Base-by-base conservation (phyloP, 352 stramenopile species). In the Elongisporangium prolatum region DNA sequence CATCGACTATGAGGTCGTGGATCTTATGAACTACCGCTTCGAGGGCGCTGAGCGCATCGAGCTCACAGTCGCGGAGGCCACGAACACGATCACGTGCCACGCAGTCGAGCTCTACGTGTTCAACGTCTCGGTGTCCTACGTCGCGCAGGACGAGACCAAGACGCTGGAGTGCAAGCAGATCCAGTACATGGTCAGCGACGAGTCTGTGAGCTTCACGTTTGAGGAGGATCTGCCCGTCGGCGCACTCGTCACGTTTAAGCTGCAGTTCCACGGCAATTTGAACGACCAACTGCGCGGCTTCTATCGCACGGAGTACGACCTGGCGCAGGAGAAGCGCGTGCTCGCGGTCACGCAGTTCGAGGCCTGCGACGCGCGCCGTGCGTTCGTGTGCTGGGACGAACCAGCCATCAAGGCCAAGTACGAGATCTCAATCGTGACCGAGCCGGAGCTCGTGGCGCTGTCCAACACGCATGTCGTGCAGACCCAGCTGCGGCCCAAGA, bases 331-430 rank as follows among this genome's bases (percentile, higher is more conserved):
- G 61, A 87, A 81, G 56, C 93, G 96, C 59, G 86, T 97, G 67
- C 97, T 99, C 61, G 96, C 95, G 1, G 95, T 93, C 57, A 90
- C 81, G 63, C 80, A 91, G 63, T 93, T 91, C 52, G 74, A 85
- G 63, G 84, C 86, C 21, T 89, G 89, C 56, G 85, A 97, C 60
- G 86, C 88, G 21, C 86, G 96, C 54, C 84, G 94, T 18, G 96
- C 93, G 49, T 99, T 99, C 63, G 96, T 98, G 14, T 99, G 97
- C 77, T 98, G 96, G 86, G 97, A 99, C 67, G 97, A 99, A 74
- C 97, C 97, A 4, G 86, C 92, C 24, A 76, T 97, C 22, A 99
- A 99, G 72, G 96, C 97, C 9, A 84, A 79, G 1, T 99, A 98
- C 61, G 72, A 88, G 57, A 85, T 99, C 47, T 90, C 85, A 11